A percentile compares a stretch with the other conserved stretches of the same genome.
Conservation (phyloP, 768 basidiomycete species). For the Exidia glandulosa region DNA sequence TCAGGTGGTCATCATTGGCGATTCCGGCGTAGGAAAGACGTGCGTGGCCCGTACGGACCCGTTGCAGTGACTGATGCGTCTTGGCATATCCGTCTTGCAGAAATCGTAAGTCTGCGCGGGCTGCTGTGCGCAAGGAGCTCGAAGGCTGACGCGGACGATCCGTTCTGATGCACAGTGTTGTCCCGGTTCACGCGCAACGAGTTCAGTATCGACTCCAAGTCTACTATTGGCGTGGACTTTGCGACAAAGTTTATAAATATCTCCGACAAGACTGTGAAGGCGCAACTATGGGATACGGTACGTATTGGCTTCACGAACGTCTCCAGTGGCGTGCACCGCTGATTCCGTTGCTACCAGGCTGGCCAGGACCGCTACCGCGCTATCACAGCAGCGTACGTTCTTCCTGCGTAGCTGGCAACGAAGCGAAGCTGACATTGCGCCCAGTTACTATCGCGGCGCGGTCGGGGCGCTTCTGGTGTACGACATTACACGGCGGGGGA, state of each 20-base stretch:
- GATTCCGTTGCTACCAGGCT: slow-evolving; percentile 15
- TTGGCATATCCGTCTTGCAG: neutral
- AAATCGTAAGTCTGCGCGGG: neutral
- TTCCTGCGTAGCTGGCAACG: neutral
- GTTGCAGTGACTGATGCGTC: slow-evolving; percentile 24
- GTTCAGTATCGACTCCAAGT: slow-evolving; percentile 98
- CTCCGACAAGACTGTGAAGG: slow-evolving; percentile 34
- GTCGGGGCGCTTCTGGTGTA: slow-evolving; percentile 88
- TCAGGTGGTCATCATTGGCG: slow-evolving; percentile 96
- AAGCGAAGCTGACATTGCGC: neutral
- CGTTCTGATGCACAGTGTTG: slow-evolving; percentile 53
- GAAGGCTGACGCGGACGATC: neutral
- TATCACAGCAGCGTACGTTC: slow-evolving; percentile 33
- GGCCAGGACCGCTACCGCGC: slow-evolving; percentile 42
- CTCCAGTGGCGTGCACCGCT: neutral
- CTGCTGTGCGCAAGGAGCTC: no score
- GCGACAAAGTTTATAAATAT: slow-evolving; percentile 32
- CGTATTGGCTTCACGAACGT: slow-evolving; percentile 4
- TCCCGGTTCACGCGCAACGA: slow-evolving; percentile 99
- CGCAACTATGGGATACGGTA: slow-evolving; percentile 40
- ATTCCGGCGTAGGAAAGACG: slow-evolving; percentile 99
- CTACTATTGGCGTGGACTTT: slow-evolving; percentile 76
- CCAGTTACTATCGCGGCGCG: slow-evolving; percentile 94
- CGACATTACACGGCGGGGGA: slow-evolving; percentile 88
- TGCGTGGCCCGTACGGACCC: slow-evolving; percentile 36